Evolutionary conservation across 768 basidiomycete genomes (phyloP).

Genomic region (Baorangia bicolor): DNA sequence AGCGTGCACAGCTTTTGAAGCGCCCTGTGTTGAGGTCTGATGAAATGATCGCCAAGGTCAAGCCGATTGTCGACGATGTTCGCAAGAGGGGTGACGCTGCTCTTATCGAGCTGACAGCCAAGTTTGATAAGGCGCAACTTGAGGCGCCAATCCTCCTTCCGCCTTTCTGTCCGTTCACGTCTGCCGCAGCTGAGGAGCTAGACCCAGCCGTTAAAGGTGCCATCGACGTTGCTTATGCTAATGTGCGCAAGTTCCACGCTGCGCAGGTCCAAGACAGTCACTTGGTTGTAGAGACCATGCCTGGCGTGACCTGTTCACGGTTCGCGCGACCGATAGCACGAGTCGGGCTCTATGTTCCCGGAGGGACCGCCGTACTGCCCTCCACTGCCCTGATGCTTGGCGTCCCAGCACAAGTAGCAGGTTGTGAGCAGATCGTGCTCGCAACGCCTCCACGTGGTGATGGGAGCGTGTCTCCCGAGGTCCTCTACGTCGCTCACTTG

Average conservation of each 20-base stretch:
- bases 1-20: slow-evolving; percentile 70
- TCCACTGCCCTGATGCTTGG: slow-evolving; percentile 98
- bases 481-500: slow-evolving; percentile 92
- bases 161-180: slow-evolving; percentile 52
- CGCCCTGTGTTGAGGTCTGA: slow-evolving; percentile 82
- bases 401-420: slow-evolving; percentile 95
- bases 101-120: slow-evolving; percentile 84
- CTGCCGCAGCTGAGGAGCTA: slow-evolving; percentile 59
- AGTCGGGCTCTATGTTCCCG: slow-evolving; percentile 96
- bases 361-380: slow-evolving; percentile 94
- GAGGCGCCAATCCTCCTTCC: slow-evolving; percentile 70
- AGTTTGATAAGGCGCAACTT: slow-evolving; percentile 85
- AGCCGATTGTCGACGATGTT: slow-evolving; percentile 90
- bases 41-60: slow-evolving; percentile 74
- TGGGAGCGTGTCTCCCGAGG: slow-evolving; percentile 93
- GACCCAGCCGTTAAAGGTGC: slow-evolving; percentile 67
- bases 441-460: slow-evolving; percentile 95
- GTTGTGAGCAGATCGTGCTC: slow-evolving; percentile 87
- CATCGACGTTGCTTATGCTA: slow-evolving; percentile 87
- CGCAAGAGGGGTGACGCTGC: slow-evolving; percentile 82
- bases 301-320: slow-evolving; percentile 93
- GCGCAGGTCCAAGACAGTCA: slow-evolving; percentile 75
- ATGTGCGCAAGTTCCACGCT: slow-evolving; percentile 88
- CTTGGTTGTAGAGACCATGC: slow-evolving; percentile 93
- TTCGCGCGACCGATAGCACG: slow-evolving; percentile 95